These are phyloP conservation scores for Jacaranda mimosifolia DNA, from an alignment of 257 asterid species.

Conservation along the genomic window DNA sequence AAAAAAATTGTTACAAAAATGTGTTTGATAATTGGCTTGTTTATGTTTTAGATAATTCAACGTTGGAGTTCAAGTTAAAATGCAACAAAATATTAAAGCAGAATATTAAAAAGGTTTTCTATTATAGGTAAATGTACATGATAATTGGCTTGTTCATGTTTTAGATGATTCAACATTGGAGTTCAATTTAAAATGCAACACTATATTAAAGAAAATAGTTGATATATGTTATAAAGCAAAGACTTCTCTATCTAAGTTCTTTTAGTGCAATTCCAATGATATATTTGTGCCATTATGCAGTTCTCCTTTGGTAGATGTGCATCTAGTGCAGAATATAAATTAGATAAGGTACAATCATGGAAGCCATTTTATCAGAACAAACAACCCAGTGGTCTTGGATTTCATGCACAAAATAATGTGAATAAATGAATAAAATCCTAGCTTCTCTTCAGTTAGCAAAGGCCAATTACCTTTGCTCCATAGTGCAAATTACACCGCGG, in stretches of 20 bases:
- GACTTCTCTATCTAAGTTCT: conserved; percentile 17
- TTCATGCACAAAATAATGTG: conserved; percentile 40
- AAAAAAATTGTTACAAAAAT: not conserved
- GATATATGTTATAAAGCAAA: conserved; percentile 13
- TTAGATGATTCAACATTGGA: too few relatives aligned
- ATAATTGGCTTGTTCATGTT: too few relatives aligned
- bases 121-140: too few relatives aligned
- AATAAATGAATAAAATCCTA: too few relatives aligned
- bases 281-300: conserved; percentile 19
- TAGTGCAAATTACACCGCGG: too few relatives aligned
- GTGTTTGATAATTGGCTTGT: conserved; percentile 23
- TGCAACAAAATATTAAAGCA: not conserved
- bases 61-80: not conserved
- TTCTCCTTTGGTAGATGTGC: conserved; percentile 67
- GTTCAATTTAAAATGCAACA: too few relatives aligned
- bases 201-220: not conserved
- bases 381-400: conserved; percentile 76
- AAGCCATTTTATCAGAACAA: conserved; percentile 78
- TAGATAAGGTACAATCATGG: conserved; percentile 94
- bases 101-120: too few relatives aligned
- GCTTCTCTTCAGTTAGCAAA: too few relatives aligned
- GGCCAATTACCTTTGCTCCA: too few relatives aligned
- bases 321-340: conserved; percentile 82
- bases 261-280: conserved; percentile 30
- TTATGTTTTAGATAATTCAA: conserved; percentile 12